Conservation (phyloP, 2,329 filamentous ascomycete species). For the Aspergillus ochraceoroseus region DNA sequence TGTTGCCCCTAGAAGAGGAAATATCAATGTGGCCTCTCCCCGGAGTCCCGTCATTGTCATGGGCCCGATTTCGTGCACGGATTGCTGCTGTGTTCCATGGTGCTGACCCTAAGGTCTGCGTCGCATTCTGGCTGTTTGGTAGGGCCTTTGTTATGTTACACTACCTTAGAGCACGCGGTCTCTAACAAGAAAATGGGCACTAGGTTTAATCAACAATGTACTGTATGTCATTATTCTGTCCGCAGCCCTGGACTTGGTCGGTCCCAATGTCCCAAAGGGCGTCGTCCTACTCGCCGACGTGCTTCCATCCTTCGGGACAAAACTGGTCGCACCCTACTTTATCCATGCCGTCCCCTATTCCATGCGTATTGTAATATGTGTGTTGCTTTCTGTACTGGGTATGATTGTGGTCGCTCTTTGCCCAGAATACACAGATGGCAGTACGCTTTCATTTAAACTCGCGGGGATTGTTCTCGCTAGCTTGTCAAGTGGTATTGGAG, state of each 20-base stretch:
- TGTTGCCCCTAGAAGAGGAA: constrained; percentile 7
- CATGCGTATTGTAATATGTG: constrained; percentile 68
- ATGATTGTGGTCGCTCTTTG: constrained; percentile 88
- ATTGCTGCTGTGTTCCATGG: constrained; percentile 60
- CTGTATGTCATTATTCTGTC: constrained; percentile 97
- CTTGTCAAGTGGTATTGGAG: constrained; percentile 77
- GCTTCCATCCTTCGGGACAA: constrained; percentile 79
- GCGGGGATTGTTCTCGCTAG: constrained; percentile 79
- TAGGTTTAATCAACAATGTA: constrained; percentile 91
- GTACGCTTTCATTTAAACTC: constrained; percentile 68
- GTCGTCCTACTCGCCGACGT: constrained; percentile 91
- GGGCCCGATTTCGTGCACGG: constrained; percentile 66
- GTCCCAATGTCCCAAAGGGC: constrained; percentile 77
- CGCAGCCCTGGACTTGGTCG: constrained; percentile 90
- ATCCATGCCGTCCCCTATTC: constrained; percentile 82
- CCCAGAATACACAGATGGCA: constrained; percentile 53
- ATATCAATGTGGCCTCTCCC: constrained; percentile 50
- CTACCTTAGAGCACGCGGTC: not conserved
- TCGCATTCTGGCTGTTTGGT: constrained; percentile 96
- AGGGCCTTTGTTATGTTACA: constrained; percentile 23
- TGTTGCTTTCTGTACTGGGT: constrained; percentile 68
- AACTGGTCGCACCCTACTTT: constrained; percentile 86
- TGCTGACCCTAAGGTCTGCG: constrained; percentile 64
- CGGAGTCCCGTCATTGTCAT: constrained; percentile 59
- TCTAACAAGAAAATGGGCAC: constrained; percentile 1